Conservation (phyloP, 2,329 filamentous ascomycete genomes). For the Trichophyton mentagrophytes region DNA sequence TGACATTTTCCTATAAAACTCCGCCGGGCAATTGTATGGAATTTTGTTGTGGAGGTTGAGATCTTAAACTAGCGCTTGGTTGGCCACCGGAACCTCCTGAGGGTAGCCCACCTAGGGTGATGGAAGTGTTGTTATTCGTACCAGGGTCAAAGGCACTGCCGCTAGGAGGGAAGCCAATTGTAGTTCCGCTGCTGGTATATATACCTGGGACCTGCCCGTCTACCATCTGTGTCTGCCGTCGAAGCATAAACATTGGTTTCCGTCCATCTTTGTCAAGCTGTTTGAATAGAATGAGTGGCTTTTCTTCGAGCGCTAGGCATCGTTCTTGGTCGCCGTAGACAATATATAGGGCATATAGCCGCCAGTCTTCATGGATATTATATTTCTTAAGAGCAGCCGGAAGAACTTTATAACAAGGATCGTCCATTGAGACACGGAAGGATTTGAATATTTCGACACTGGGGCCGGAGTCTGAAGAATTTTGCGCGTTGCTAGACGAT, state of each 20-base stretch:
- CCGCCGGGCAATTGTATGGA: conserved; percentile 5
- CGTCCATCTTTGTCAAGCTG: conserved; percentile 92
- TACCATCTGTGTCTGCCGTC: conserved; percentile 48
- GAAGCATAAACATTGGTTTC: conserved; percentile 98
- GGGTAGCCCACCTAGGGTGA: not conserved
- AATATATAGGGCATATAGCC: conserved; percentile 94
- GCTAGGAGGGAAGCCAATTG: conserved; percentile 10
- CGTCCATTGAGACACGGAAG: conserved; percentile 94
- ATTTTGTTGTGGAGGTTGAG: not conserved
- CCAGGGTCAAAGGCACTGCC: not conserved
- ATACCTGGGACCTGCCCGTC: conserved; percentile 32
- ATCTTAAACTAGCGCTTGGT: not conserved
- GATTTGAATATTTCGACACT: conserved; percentile 95
- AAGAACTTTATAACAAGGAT: conserved; percentile 93
- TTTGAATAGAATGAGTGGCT: conserved; percentile 91
- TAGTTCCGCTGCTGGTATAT: conserved; percentile 9
- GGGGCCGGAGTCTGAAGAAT: conserved; percentile 22
- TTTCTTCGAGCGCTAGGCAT: conserved; percentile 81
- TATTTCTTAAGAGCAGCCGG: conserved; percentile 95
- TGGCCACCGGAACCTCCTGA: not conserved
- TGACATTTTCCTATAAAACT: not conserved
- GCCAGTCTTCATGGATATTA: conserved; percentile 95
- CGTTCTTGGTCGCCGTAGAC: conserved; percentile 98
- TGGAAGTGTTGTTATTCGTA: not conserved
- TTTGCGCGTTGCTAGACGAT: conserved; percentile 7